A percentile compares a stretch with the other conserved stretches of the same genome.
Conservation (phyloP, 2,329 filamentous ascomycete species). For the Alternaria triticina region DNA sequence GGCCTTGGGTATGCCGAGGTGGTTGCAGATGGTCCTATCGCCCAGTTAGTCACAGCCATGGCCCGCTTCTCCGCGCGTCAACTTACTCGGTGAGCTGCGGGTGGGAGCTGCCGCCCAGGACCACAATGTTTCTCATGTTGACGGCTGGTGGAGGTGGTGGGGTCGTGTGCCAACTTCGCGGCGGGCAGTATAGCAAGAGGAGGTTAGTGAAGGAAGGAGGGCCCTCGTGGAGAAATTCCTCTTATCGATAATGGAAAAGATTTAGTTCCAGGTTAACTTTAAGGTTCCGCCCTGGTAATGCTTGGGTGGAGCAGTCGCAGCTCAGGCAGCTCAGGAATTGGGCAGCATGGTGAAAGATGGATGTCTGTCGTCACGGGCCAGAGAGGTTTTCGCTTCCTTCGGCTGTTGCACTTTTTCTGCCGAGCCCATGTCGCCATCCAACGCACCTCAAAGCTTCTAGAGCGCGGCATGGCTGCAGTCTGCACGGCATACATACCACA, state of each 20-base stretch:
- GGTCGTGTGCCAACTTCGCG: constrained; percentile 6
- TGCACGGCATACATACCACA: background rate
- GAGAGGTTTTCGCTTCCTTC: constrained; percentile 35
- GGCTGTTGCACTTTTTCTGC: constrained; percentile 11
- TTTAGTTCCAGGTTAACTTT: background rate
- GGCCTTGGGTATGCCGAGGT: constrained; percentile 84
- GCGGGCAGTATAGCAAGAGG: constrained; percentile 11
- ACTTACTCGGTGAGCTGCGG: constrained; percentile 75
- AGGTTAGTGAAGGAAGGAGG: constrained; percentile 8
- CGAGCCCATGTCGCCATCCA: constrained; percentile 3
- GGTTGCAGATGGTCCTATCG: constrained; percentile 73
- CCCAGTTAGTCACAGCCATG: constrained; percentile 10
- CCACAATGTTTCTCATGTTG: constrained; percentile 95
- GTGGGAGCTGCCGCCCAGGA: constrained; percentile 93
- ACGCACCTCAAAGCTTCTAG: background rate
- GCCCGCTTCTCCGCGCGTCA: background rate
- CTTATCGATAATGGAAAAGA: constrained; percentile 14
- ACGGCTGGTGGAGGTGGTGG: constrained; percentile 1
- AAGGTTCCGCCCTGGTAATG: constrained; percentile 24
- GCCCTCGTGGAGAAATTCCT: constrained; percentile 6
- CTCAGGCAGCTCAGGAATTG: constrained; percentile 33
- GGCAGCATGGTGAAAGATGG: constrained; percentile 43
- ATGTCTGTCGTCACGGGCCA: constrained; percentile 18
- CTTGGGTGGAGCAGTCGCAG: constrained; percentile 23
- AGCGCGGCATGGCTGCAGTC: background rate